Base-by-base conservation (phyloP, 2,329 filamentous ascomycete genomes). In the Nothopassalora personata region DNA sequence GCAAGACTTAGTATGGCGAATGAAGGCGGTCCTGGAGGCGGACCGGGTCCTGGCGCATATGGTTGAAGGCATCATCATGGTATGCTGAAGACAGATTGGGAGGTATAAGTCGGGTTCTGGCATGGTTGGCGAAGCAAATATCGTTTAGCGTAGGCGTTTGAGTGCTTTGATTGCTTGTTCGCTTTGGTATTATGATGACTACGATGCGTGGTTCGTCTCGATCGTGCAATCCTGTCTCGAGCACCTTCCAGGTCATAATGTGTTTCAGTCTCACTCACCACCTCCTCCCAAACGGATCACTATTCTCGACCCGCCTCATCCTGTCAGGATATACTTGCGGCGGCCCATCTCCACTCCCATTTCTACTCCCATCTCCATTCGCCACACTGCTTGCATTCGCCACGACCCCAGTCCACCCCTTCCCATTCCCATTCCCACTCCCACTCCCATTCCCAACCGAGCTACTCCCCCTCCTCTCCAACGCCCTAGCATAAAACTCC, bases 1-100 rank as follows among this genome's bases (percentile, higher is more conserved):
- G 91, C 91, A 11, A 78, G 91, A 61, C 72, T 96, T 69, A 92
- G 88, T 68, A 90, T 88, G 60, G 90, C 89, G 11, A 91, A 89
- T 61, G 89, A 92, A 71, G 89, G 89, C 1, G 69, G 70, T 0
- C 57, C 63, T 10, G 65, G 56, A 57, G 67, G 67, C 23, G 67
- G 68, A 13, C 60, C 54, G 50, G 65, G 63, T 36, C 61, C 62
- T 8, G 59, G 57, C 28, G 64, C 65, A 15, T 67, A 65, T 58
- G 61, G 59, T 4, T 64, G 58, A 52, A 28, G 9, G 27, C 45
- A 52, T 18, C 23, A 31, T 30, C 19, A 19, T 23, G 39, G n/a
- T 48, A n/a, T 51, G 33, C 48, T 54, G 11, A 48, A 28, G 34
- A 34, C 31, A n/a, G 33, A 13, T 49, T 31, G 9, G 28, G 45